Evolutionary conservation across 768 basidiomycete species (phyloP).

Genomic region (Naematelia encephala): DNA sequence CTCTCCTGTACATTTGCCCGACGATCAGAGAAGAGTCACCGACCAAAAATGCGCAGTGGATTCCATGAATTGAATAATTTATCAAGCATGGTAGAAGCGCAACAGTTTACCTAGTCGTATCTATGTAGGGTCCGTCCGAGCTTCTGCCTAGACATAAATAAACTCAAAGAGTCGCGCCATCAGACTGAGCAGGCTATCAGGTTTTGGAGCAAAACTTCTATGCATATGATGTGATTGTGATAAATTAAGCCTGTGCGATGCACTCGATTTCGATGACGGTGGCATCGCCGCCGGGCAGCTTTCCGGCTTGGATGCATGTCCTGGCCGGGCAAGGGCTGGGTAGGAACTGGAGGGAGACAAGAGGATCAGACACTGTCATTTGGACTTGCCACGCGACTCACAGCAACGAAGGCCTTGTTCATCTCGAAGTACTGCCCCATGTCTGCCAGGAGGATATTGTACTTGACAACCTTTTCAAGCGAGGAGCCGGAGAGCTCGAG

Average conservation of each 20-base stretch:
- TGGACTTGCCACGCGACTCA: constrained; percentile 9
- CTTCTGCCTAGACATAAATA: too few relatives aligned
- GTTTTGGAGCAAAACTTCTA: neutral
- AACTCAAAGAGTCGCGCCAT: too few relatives aligned
- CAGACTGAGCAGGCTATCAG: neutral
- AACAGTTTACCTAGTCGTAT: too few relatives aligned
- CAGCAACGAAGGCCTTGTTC: constrained; percentile 24
- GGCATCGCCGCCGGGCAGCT: constrained; percentile 9
- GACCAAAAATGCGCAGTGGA: too few relatives aligned
- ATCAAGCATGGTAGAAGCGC: too few relatives aligned
- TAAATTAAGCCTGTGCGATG: constrained; percentile 18
- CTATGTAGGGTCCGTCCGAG: too few relatives aligned
- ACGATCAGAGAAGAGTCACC: too few relatives aligned
- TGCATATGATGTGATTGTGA: neutral
- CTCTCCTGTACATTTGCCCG: too few relatives aligned
- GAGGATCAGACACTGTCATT: neutral
- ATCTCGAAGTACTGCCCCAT: constrained; percentile 17
- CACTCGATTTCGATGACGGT: constrained; percentile 20
- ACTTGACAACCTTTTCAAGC: constrained; percentile 27
- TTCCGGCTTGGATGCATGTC: constrained; percentile 20
- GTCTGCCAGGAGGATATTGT: constrained; percentile 17
- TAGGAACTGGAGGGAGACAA: neutral
- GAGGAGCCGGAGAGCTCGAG: constrained; percentile 37
- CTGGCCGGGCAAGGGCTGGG: constrained; percentile 11
- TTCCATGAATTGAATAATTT: too few relatives aligned